Base-by-base conservation (phyloP, 1,284 basidiomycete species). In the Schizophyllum commune region DNA sequence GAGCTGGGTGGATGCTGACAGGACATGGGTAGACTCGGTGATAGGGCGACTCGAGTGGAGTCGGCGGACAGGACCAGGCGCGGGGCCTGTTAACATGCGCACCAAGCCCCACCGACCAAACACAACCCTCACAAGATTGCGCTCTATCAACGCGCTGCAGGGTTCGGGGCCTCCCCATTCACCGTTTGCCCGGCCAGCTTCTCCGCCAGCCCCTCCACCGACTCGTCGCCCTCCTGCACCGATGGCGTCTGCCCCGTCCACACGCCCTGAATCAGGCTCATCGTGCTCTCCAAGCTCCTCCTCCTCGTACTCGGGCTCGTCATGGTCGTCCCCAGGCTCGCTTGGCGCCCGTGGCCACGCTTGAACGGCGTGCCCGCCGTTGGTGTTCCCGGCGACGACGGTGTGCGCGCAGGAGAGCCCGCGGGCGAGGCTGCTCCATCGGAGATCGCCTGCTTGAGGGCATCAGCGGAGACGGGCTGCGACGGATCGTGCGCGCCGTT, bases 301-400 rank as follows among this genome's bases (percentile, higher is more conserved):
- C 96, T 79, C 66, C 97, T 82, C 62, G 90, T 99, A 70, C 92
- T 95, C 9, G 97, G 96, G 71, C 90, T 93, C 56, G 95, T 97
- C 85, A 92, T 92, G 66, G 96, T 99, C 62, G 97, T 99, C 2
- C 97, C 97, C 63, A 99, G 76, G 71, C 93, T 96, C 61, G 92
- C 89, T 66, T 94, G 90, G 20, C 96, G 83, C 0, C 82, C 84
- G 71, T 98, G 96, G 1, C 94, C 91, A 33, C 90, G 84, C 62
- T 84, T 82, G 80, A 88, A 89, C 1, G 81, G 76, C 34, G 75
- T 71, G 52, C 72, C 71, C 15, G 74, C 68, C 55, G 70, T 68
- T 1, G 74, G 68, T 13, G 76, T 72, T 15, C 70, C 70, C 17
- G 82, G 77, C 6, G 76, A 76, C 20, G 70, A 68, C 9, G 64